A percentile compares a stretch with the other conserved stretches of the same genome.
phyloP scores from a whole-genome alignment of 768 basidiomycete genomes.

The Lactarius hatsudake region DNA sequence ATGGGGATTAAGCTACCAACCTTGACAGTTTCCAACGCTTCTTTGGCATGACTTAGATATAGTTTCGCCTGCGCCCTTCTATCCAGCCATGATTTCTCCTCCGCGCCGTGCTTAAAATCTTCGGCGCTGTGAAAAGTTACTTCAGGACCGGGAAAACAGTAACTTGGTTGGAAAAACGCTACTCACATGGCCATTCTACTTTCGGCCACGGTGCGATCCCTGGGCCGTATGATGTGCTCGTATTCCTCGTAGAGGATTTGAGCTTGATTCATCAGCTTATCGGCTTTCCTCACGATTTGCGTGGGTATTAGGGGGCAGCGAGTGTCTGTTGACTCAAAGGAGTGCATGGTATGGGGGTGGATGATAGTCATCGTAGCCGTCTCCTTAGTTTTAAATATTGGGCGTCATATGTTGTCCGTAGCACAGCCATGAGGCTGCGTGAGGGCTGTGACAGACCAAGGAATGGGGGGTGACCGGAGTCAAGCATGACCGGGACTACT shows the following conservation, averaged over 20 bases:
- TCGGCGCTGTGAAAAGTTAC: neutral
- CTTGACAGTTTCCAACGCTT: constrained; percentile 10
- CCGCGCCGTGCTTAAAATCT: neutral
- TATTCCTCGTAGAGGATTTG: neutral
- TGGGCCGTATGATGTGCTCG: neutral
- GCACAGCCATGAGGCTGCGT: neutral
- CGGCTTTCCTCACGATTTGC: neutral
- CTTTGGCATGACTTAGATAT: constrained; percentile 3
- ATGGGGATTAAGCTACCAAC: neutral
- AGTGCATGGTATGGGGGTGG: neutral
- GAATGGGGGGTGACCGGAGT: neutral
- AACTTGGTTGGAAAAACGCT: neutral
- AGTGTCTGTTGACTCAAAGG: neutral
- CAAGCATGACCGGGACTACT: neutral
- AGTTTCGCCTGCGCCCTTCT: neutral
- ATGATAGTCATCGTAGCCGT: neutral
- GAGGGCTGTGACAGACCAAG: neutral
- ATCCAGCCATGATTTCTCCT: neutral
- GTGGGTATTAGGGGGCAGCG: neutral
- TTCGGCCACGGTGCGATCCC: neutral
- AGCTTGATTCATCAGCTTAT: neutral
- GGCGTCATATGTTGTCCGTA: neutral
- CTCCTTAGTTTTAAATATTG: neutral
- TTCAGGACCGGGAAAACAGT: neutral
- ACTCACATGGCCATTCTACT: neutral